A percentile compares a stretch with the other conserved stretches of the same genome.
phyloP scores from a whole-genome alignment of 352 stramenopile genomes.

The Aphanomyces euteiches region DNA sequence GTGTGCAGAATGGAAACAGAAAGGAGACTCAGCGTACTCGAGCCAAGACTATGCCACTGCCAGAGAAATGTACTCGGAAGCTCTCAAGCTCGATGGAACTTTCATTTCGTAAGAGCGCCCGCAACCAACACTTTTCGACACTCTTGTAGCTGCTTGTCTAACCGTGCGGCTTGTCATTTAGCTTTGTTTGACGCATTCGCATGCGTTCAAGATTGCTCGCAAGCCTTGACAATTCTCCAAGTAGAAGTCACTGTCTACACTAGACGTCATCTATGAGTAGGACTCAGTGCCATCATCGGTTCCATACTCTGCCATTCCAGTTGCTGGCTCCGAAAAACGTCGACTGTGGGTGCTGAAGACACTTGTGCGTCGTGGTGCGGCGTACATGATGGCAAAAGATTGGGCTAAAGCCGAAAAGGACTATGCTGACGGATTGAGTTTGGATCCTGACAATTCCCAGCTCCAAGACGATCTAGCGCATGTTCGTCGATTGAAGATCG shows the following conservation, averaged over 20 bases:
- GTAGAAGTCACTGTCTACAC: conserved; percentile 4
- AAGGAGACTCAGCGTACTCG: conserved; percentile 49
- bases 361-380: conserved; percentile 59
- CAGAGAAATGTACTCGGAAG: conserved; percentile 53
- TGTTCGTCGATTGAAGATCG: conserved; percentile 35
- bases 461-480: conserved; percentile 46
- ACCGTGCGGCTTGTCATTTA: conserved; percentile 65
- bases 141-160: conserved; percentile 49
- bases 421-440: conserved; percentile 50
- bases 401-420: conserved; percentile 50
- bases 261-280: not conserved
- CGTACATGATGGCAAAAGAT: conserved; percentile 39
- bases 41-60: conserved; percentile 42
- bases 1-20: conserved; percentile 48
- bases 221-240: conserved; percentile 55
- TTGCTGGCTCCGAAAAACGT: conserved; percentile 52
- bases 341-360: conserved; percentile 74
- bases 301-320: conserved; percentile 57
- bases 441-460: conserved; percentile 55
- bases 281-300: conserved; percentile 29
- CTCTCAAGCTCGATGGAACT: conserved; percentile 49
- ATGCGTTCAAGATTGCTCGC: conserved; percentile 61
- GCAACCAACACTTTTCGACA: not conserved
- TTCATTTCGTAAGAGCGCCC: conserved; percentile 42
- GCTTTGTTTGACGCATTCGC: conserved; percentile 43